Conservation (phyloP, 768 basidiomycete genomes). For the Cantharellus anzutake region DNA sequence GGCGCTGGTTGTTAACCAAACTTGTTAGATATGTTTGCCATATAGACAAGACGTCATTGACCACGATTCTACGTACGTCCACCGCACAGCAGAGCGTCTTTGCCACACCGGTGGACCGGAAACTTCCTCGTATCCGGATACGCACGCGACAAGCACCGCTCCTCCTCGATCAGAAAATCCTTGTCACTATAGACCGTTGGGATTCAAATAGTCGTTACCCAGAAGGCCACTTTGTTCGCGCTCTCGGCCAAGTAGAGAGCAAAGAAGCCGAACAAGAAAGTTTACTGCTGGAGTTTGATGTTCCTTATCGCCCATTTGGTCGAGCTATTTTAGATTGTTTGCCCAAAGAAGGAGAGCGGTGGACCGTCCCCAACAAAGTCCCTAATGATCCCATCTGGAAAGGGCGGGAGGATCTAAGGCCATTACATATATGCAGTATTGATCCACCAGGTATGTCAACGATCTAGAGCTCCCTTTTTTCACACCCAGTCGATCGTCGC, state of each 20-base stretch:
- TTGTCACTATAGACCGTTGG: constrained; percentile 92
- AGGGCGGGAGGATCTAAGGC: constrained; percentile 72
- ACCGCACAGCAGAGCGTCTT: constrained; percentile 81
- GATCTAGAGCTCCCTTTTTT: background rate
- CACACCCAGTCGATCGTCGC: constrained; percentile 6
- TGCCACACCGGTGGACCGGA: constrained; percentile 78
- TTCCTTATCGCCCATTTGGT: constrained; percentile 93
- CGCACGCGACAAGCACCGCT: constrained; percentile 86
- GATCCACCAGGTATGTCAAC: constrained; percentile 65
- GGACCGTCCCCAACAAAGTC: constrained; percentile 77
- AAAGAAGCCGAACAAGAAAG: constrained; percentile 96
- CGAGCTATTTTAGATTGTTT: constrained; percentile 84
- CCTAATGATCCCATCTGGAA: constrained; percentile 40
- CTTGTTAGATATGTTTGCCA: constrained; percentile 64
- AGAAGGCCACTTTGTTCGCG: constrained; percentile 90
- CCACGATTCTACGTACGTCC: constrained; percentile 57
- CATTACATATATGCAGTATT: constrained; percentile 81
- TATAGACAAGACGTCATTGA: constrained; percentile 76
- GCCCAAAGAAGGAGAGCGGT: constrained; percentile 72
- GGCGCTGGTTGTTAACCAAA: background rate
- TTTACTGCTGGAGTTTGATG: constrained; percentile 81
- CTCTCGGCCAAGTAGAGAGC: constrained; percentile 76
- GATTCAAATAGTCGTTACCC: constrained; percentile 74
- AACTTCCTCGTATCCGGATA: constrained; percentile 83
- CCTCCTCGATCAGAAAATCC: constrained; percentile 82